Conservation (phyloP, 495 filamentous ascomycete species). For the Rhizodiscina lignyota region DNA sequence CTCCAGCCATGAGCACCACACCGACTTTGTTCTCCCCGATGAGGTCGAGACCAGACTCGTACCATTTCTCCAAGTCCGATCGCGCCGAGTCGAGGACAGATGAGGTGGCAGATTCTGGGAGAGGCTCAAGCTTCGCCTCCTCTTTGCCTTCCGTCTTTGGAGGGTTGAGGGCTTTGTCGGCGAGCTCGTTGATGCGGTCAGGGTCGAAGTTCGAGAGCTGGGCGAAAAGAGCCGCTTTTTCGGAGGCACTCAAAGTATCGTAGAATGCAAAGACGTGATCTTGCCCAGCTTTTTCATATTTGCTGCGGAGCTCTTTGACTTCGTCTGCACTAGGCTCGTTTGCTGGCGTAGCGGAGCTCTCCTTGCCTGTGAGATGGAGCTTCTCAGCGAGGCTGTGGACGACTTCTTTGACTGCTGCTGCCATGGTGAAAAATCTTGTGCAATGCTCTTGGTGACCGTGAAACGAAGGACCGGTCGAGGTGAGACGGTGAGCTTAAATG, state of each 20-base stretch:
- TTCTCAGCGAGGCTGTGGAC: slow-evolving; percentile 44
- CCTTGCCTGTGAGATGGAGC: slow-evolving; percentile 29
- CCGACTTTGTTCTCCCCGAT: slow-evolving; percentile 83
- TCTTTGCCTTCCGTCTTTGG: slow-evolving; percentile 24
- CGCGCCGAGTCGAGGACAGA: slow-evolving; percentile 82
- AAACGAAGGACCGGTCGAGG: too few relatives aligned
- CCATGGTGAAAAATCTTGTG: slow-evolving; percentile 14
- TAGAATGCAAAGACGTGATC: slow-evolving; percentile 86
- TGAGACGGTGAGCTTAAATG: too few relatives aligned
- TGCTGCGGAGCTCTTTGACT: slow-evolving; percentile 54
- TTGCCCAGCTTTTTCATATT: slow-evolving; percentile 66
- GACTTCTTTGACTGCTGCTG: slow-evolving; percentile 22
- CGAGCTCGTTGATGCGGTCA: slow-evolving; percentile 64
- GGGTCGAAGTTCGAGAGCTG: slow-evolving; percentile 74
- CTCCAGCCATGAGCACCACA: slow-evolving; percentile 93
- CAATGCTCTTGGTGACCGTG: too few relatives aligned
- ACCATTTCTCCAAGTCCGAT: slow-evolving; percentile 70
- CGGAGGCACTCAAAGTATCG: slow-evolving; percentile 51
- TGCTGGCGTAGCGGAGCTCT: slow-evolving; percentile 22
- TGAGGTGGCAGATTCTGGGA: slow-evolving; percentile 75
- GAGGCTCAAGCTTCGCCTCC: slow-evolving; percentile 58
- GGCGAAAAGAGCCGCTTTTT: slow-evolving; percentile 65
- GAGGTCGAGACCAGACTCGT: slow-evolving; percentile 63
- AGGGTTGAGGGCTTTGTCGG: slow-evolving; percentile 65
- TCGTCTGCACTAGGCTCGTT: slow-evolving; percentile 57